Evolutionary conservation across 2,329 filamentous ascomycete species (phyloP), one percentile per base, ranked within the genome.

Genomic region (Neobulgaria alba): DNA sequence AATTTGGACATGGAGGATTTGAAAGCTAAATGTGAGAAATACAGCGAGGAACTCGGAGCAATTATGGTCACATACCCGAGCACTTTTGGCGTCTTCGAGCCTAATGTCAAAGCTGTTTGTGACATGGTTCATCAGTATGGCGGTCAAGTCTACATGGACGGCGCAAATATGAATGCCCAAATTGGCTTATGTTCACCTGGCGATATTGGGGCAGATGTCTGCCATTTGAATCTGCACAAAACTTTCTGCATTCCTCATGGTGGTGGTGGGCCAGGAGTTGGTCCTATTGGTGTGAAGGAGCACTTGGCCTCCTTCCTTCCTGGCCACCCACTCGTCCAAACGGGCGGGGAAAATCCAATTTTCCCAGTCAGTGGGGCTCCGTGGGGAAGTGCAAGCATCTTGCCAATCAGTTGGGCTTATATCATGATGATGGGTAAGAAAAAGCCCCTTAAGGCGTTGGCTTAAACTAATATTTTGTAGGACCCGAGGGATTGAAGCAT

Each of bases 231-330:
- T 65, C 74, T 96, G 31, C 90, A 96, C 77, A 96, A 96, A 75
- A 96, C 90, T 3, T 96, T 96, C 72, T 96, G 90, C 62, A 96
- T 96, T 57, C 90, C 90, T 34, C 90, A 96, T 64, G 90, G 90
- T 41, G 90, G 90, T 49, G 90, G 90, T 50, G 90, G 90, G 12
- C 90, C 90, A 8, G 90, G 90, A 56, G 86, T 95, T 29, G 90
- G 90, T 2, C 90, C 90, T 39, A 94, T 96, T 52, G 89, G 88
- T 59, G 90, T 95, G 41, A 92, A 89, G 61, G 67, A 78, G 46
- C 85, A 93, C 57, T 77, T 96, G 36, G 66, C 74, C 5, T 77
- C 78, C 4, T 88, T 80, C 70, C 72, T 95, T 10, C 87, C 89
- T 3, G 56, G 58, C 3, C 82, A 85, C 61, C 75, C 80, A 8